phyloP scores from a whole-genome alignment of 306 rosid genomes.

The Sechiopsis laciniata region DNA sequence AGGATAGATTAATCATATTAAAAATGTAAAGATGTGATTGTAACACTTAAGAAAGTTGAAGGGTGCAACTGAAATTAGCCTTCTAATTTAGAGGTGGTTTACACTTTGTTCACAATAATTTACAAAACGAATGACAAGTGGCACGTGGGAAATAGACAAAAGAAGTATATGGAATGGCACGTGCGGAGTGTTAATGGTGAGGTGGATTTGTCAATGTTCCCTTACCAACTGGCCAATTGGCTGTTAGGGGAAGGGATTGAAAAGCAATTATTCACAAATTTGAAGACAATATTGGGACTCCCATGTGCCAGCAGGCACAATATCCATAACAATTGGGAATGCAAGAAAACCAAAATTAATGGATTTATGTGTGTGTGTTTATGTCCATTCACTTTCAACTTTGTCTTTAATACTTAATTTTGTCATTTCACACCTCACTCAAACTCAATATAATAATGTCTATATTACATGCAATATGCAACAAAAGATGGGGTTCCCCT shows the following conservation, averaged over 20 bases:
- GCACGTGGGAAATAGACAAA: neutral
- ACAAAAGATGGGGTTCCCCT: neutral
- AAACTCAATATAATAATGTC: neutral
- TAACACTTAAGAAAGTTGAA: too few species aligned
- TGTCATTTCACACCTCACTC: constrained; percentile 6
- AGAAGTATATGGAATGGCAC: constrained; percentile 16
- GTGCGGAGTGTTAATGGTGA: constrained; percentile 39
- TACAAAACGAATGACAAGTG: neutral
- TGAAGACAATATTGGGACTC: neutral
- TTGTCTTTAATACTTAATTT: constrained; percentile 16
- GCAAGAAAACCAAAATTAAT: neutral
- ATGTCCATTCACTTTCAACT: neutral
- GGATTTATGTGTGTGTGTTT: neutral
- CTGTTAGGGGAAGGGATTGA: constrained; percentile 4
- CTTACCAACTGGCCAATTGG: constrained; percentile 41
- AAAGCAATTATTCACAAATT: constrained; percentile 15
- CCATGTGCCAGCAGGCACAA: too few species aligned
- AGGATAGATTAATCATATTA: too few species aligned
- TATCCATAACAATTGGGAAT: too few species aligned
- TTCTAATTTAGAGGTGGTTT: too few species aligned
- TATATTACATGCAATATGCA: neutral
- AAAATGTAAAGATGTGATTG: too few species aligned
- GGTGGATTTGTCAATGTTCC: constrained; percentile 43
- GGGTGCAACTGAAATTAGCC: too few species aligned
- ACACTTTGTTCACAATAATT: too few species aligned